Evolutionary conservation across 495 filamentous ascomycete genomes (phyloP), one percentile per base, ranked within the genome.

Genomic region (Neurospora africana): DNA sequence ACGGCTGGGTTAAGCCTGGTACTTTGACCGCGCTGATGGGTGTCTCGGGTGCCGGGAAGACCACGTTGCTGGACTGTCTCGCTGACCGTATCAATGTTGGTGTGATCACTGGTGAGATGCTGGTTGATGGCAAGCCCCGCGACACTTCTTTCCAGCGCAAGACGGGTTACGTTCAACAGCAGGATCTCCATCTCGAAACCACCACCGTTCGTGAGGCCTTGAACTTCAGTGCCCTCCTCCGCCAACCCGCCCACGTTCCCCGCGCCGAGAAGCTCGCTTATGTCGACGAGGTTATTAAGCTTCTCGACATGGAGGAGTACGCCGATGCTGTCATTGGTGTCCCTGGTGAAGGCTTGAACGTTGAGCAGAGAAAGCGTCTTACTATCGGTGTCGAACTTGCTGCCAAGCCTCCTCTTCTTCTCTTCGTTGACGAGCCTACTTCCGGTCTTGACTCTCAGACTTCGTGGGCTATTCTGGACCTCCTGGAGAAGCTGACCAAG

Each of bases 151-250:
- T 97, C 86, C 93, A 95, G 78, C 91, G 94, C 40, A 95, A 95
- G 83, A 97, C 94, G 4, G 94, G 94, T 35, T 98, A 97, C 76
- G 95, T 95, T 23, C 93, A 98, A 76, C 95, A 98, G 79, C 93
- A 97, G 81, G 95, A 98, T 87, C 87, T 98, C 10, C 94, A 97
- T 80, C 86, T 96, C 33, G 85, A 90, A 41, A 96, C 93, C 0
- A 89, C 90, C 2, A 98, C 95, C 6, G 94, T 97, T 43, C 88
- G 94, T 58, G 94, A 93, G 78, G 93, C 93, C 37, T 84, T 98
- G 17, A 84, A 87, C 58, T 98, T 98, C 80, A 92, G 89, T 70
- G 94, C 94, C 47, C 80, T 94, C 41, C 88, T 97, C 19, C 91
- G 94, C 67, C 95, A 97, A 77, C 93, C 94, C 5, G 89, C 87